These are phyloP conservation scores for Pyrrhoderma noxium DNA, from an alignment of 1,284 basidiomycete genomes.

Conservation along the genomic window DNA sequence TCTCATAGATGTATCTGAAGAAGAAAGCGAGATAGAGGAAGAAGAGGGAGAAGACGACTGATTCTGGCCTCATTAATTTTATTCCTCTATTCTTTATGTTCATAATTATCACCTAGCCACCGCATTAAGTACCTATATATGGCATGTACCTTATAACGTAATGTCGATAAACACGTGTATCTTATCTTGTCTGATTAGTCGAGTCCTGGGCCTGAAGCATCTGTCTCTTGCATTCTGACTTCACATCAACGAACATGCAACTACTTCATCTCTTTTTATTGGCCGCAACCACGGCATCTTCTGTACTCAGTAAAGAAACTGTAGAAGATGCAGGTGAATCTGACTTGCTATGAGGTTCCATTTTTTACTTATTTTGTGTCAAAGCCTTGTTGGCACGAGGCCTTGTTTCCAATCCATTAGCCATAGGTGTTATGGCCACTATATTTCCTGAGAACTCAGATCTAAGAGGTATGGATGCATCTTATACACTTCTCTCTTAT, in stretches of 20 bases:
- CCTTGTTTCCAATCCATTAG: conserved; percentile 34
- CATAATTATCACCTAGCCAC: too few species aligned
- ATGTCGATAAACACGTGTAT: background rate
- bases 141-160: background rate
- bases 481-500: conserved; percentile 7
- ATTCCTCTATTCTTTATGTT: too few species aligned
- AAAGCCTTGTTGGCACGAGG: conserved; percentile 37
- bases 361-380: conserved; percentile 1
- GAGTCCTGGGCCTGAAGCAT: too few species aligned
- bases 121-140: too few species aligned
- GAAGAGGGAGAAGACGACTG: conserved; percentile 22
- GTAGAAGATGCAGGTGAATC: conserved; percentile 23
- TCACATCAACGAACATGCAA: background rate
- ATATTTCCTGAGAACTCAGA: conserved; percentile 35
- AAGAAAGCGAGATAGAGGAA: conserved; percentile 27
- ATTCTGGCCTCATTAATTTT: background rate
- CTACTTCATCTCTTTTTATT: background rate
- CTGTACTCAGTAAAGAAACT: conserved; percentile 19
- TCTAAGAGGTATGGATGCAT: conserved; percentile 30
- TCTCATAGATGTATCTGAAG: conserved; percentile 40
- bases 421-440: conserved; percentile 45
- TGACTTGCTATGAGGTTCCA: background rate
- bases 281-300: background rate
- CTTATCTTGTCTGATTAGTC: background rate
- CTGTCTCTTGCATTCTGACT: too few species aligned